Conservation (phyloP, 2,329 filamentous ascomycete genomes). For the Hypoxylon sp. region DNA sequence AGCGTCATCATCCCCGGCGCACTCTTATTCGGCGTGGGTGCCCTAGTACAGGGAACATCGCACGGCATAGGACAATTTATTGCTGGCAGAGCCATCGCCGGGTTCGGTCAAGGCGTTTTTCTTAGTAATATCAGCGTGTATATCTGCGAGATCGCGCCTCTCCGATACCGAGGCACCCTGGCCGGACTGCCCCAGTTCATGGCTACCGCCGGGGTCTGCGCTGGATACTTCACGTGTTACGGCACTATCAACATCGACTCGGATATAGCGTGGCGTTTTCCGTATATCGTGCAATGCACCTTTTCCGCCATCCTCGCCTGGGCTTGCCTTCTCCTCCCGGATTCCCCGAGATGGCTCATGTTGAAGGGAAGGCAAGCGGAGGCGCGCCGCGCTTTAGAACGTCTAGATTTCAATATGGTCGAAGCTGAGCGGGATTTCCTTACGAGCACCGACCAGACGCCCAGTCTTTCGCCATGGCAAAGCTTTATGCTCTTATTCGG, state of each 20-base stretch:
- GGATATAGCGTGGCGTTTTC: conserved; percentile 69
- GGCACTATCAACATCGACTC: conserved; percentile 63
- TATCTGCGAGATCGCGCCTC: conserved; percentile 73
- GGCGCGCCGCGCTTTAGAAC: conserved; percentile 60
- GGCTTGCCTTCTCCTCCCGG: conserved; percentile 62
- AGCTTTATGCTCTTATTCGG: conserved; percentile 55
- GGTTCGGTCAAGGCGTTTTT: conserved; percentile 72
- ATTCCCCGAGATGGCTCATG: conserved; percentile 72
- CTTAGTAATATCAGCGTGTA: conserved; percentile 71
- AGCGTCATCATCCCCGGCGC: conserved; percentile 64
- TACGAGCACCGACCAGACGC: conserved; percentile 48
- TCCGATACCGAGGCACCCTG: conserved; percentile 64
- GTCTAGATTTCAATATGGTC: conserved; percentile 60
- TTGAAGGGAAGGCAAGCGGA: conserved; percentile 62
- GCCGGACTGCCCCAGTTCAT: conserved; percentile 68
- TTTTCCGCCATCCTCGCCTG: conserved; percentile 59
- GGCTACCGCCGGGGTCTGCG: conserved; percentile 64
- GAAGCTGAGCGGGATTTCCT: conserved; percentile 66
- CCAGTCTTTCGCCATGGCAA: conserved; percentile 54
- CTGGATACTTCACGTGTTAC: conserved; percentile 74
- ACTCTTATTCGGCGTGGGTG: conserved; percentile 66
- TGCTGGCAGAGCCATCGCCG: conserved; percentile 68
- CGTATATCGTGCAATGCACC: conserved; percentile 65
- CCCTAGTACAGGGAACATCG: conserved; percentile 66
- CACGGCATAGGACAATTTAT: conserved; percentile 66